These are phyloP conservation scores for Candida tallmaniae DNA, from an alignment of 805 yeast genomes.

Conservation along the genomic window DNA sequence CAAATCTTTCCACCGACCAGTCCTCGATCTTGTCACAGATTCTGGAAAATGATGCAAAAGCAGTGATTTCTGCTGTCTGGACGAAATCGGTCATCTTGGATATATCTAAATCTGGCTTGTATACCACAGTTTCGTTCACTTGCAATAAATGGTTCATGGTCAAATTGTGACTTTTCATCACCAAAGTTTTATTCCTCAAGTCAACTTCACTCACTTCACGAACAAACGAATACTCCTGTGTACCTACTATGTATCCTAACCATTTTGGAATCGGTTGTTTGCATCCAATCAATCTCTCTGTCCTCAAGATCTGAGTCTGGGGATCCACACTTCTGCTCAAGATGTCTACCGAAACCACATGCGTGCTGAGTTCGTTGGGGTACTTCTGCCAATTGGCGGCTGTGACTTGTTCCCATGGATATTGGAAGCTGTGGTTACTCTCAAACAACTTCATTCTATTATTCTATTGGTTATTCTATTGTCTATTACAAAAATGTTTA, in stretches of 20 bases:
- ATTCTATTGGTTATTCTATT: no score
- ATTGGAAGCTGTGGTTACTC: slow-evolving; percentile 63
- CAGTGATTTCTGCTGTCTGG: slow-evolving; percentile 87
- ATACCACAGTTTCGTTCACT: slow-evolving; percentile 85
- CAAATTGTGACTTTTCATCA: slow-evolving; percentile 80
- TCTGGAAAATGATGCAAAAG: slow-evolving; percentile 65
- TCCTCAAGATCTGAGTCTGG: slow-evolving; percentile 48
- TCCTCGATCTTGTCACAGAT: slow-evolving; percentile 84
- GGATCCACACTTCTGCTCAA: slow-evolving; percentile 64
- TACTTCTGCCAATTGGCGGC: slow-evolving; percentile 96
- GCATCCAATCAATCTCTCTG: slow-evolving; percentile 87
- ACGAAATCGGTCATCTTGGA: slow-evolving; percentile 58
- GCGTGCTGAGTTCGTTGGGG: slow-evolving; percentile 91
- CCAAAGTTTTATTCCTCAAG: slow-evolving; percentile 54
- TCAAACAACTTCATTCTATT: slow-evolving; percentile 89
- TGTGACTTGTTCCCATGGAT: slow-evolving; percentile 92
- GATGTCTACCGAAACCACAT: slow-evolving; percentile 91
- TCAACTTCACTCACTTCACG: slow-evolving; percentile 89
- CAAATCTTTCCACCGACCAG: slow-evolving; percentile 86
- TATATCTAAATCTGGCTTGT: slow-evolving; percentile 60
- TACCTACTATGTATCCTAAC: slow-evolving; percentile 71
- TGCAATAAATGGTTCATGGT: slow-evolving; percentile 71
- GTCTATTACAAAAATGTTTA: no score
- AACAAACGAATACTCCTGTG: slow-evolving; percentile 68
- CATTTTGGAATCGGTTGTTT: slow-evolving; percentile 83